These are phyloP conservation scores for Pichia sp. DNA, from an alignment of 1,139 yeast species.

Conservation along the genomic window DNA sequence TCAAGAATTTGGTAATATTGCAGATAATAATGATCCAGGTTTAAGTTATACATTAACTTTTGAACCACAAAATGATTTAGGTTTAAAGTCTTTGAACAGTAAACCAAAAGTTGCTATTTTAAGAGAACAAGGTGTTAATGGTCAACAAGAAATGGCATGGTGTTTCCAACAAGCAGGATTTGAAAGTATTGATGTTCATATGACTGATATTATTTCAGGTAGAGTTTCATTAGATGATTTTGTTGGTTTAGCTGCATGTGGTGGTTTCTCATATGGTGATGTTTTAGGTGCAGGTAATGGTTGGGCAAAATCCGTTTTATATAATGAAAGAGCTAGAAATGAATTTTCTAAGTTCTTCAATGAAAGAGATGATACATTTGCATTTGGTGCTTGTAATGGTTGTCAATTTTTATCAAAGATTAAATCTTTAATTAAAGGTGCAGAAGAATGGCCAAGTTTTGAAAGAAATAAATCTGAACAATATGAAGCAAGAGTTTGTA, in stretches of 20 bases:
- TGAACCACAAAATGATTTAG: slow-evolving; percentile 43
- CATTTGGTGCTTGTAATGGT: slow-evolving; percentile 99
- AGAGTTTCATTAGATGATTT: slow-evolving; percentile 69
- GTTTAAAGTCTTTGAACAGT: slow-evolving; percentile 28
- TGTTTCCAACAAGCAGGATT: slow-evolving; percentile 94
- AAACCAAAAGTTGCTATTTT: slow-evolving; percentile 91
- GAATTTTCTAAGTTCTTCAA: slow-evolving; percentile 80
- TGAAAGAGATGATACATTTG: slow-evolving; percentile 85
- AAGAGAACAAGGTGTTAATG: slow-evolving; percentile 98
- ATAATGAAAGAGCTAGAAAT: slow-evolving; percentile 67
- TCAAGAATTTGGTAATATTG: slow-evolving; percentile 71
- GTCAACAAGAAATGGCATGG: slow-evolving; percentile 99
- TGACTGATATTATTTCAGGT: slow-evolving; percentile 85
- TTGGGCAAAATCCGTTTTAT: slow-evolving; percentile 97
- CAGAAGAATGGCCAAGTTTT: slow-evolving; percentile 95
- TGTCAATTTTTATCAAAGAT: slow-evolving; percentile 93
- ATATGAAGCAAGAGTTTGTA: slow-evolving; percentile 91
- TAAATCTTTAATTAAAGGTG: slow-evolving; percentile 86
- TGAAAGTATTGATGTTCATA: slow-evolving; percentile 88
- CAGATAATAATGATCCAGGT: slow-evolving; percentile 88
- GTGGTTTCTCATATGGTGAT: slow-evolving; percentile 99
- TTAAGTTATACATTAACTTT: slow-evolving; percentile 72
- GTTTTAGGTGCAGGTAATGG: slow-evolving; percentile 99
- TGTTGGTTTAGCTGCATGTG: slow-evolving; percentile 96
- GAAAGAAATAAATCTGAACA: slow-evolving; percentile 91